Evolutionary conservation across 2,329 filamentous ascomycete species (phyloP).

Genomic region (Trichoderma atroviride): DNA sequence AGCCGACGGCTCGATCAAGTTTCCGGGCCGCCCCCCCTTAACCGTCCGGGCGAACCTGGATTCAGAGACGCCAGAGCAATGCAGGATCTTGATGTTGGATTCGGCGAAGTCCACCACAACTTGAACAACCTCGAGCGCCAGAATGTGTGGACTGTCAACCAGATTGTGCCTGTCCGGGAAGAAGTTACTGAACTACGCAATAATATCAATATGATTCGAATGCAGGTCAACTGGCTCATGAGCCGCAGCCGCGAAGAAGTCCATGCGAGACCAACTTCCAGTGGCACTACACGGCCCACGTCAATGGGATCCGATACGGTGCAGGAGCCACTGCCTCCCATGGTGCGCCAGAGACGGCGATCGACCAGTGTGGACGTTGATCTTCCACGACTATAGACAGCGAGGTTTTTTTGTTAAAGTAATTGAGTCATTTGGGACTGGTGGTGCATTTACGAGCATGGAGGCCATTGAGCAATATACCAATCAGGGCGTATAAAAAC

Average conservation of each 20-base stretch:
- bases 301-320: slow-evolving; percentile 40
- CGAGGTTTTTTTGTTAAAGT: not conserved
- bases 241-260: slow-evolving; percentile 55
- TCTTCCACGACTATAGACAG: slow-evolving; percentile 41
- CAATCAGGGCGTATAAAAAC: slow-evolving; percentile 9
- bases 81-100: slow-evolving; percentile 48
- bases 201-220: slow-evolving; percentile 59
- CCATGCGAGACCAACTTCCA: slow-evolving; percentile 42
- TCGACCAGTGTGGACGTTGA: slow-evolving; percentile 45
- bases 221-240: slow-evolving; percentile 63
- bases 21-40: slow-evolving; percentile 45
- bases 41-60: slow-evolving; percentile 29
- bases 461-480: not conserved
- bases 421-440: slow-evolving; percentile 11
- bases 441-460: slow-evolving; percentile 5
- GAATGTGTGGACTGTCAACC: slow-evolving; percentile 63
- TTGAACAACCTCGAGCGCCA: slow-evolving; percentile 63
- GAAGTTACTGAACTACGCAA: slow-evolving; percentile 63
- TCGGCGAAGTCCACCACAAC: slow-evolving; percentile 60
- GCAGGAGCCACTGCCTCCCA: slow-evolving; percentile 32
- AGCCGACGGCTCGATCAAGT: slow-evolving; percentile 41
- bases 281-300: slow-evolving; percentile 36
- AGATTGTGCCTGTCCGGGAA: slow-evolving; percentile 63
- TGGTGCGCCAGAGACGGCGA: slow-evolving; percentile 42
- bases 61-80: slow-evolving; percentile 52